Evolutionary conservation across 805 yeast genomes (phyloP), one percentile per base, ranked within the genome.

Genomic region (Saturnispora diversa): DNA sequence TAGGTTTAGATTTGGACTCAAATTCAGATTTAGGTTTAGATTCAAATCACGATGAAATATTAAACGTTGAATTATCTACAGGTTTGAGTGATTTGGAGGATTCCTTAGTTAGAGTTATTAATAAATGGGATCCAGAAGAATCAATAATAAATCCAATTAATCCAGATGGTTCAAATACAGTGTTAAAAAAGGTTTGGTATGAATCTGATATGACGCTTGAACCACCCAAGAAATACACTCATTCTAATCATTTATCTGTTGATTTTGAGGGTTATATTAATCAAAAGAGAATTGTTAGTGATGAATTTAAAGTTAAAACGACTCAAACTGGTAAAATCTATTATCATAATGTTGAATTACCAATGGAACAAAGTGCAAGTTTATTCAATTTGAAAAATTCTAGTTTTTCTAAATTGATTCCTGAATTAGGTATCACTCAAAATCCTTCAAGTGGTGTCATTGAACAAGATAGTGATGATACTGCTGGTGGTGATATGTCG

Each of bases 41-140:
- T 19, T 31, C 21, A 12, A 38, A 21, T 12, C 22, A 25, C 8
- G 24, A 25, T 17, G 42, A 25, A 17, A 12, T 35, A 19, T 15
- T 35, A n/a, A 37, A 37, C 16, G 29, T 22, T 21, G 35, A 37
- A 37, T 23, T 30, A 29, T 22, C 40, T 8, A 31, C 30, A 7
- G 31, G 19, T 33, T 37, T 36, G 10, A 34, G 35, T 28, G 32
- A 38, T 11, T 17, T 20, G 4, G 70, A 68, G 12, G 66, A 67
- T 48, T 66, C 73, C 21, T 64, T 64, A 16, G 51, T 56, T 44
- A 68, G 65, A 37, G 72, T 68, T 32, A 49, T 69, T 22, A 53
- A 69, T 23, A 63, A 63, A 1, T 64, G 60, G 60, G 54, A 56
- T 35, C 44, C 45, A 3, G 51, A 48, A 22, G 35, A 47, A 10